Evolutionary conservation across 2,329 filamentous ascomycete genomes (phyloP), one percentile per base, ranked within the genome.

Genomic region (Fusarium secorum): DNA sequence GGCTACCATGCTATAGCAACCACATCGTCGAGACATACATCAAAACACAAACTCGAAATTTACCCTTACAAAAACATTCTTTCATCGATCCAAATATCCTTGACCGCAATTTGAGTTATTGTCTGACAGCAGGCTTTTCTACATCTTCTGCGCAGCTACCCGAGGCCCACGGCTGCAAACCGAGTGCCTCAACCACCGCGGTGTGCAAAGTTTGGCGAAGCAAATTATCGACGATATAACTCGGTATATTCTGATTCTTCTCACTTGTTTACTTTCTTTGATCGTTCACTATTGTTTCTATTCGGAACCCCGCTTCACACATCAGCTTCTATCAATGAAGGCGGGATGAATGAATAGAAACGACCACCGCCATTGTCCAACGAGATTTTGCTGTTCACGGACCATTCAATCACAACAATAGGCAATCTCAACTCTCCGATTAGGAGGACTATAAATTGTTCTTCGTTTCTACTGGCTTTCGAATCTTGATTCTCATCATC

Each of bases 401-500:
- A 22, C 38, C 18, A 60, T 60, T 65, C 53, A 69, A 30, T 36
- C 24, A 39, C 28, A 28, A 51, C 36, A 68, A 64, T 64, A 68
- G 48, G 39, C 26, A 68, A 68, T 68, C 55, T 35, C 17, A 24
- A 39, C 52, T 64, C 36, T 33, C 44, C 38, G 41, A 64, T 26
- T 35, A 20, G 18, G 11, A 11, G 20, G 42, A 36, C 48, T 69
- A 68, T 69, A 68, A 68, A 69, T 68, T 65, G n/a, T 24, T 65
- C 58, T 24, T 22, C 49, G 39, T 13, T 22, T 35, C 45, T 44
- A 15, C 8, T 6, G 13, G 17, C 32, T 28, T 60, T 68, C 60
- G 53, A 68, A 54, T 69, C 49, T 68, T 53, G 57, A 65, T 65
- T 44, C 53, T 68, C 64, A 52, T 68, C 44, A 48, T 24, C 53